Base-by-base conservation (phyloP, 2,329 filamentous ascomycete genomes). In the Talaromyces albobiverticillius region DNA sequence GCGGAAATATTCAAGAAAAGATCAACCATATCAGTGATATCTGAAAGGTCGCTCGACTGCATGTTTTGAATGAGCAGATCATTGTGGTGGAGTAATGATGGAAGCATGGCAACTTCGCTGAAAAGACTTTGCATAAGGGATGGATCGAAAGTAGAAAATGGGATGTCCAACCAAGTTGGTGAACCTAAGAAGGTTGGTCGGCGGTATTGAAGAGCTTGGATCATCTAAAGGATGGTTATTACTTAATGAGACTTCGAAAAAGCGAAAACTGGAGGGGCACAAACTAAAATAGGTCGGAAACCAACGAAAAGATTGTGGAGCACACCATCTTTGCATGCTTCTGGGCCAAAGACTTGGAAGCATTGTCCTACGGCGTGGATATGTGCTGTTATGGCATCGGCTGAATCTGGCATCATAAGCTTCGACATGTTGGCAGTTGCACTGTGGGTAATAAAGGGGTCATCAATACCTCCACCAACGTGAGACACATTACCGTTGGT, bases 271-370 rank as follows among this genome's bases (percentile, higher is more conserved):
- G 13, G 20, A 22, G 5, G 25, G 1, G 16, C 46, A 29, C 69
- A 36, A 60, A 74, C 73, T 26, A 76, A 59, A 5, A 71, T 57
- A 6, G 74, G 71, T n/a, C 74, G 60, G 46, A 72, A 72, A 0
- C 73, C 74, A 1, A 72, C 60, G 47, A 76, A 76, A 0, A 76
- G 59, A 31, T 62, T 64, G 42, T 76, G 72, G 0, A 69, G 58
- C n/a, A 66, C 54, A 1, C 70, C 72, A 2, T 62, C 62, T 3
- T 58, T 57, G 45, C 71, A 75, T 7, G 57, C 58, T 7, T 62
- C 60, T 0, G 72, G 67, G 0, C 60, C 55, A 18, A 65, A 63
- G 1, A 64, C 56, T 48, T 69, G 62, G 45, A 77, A 68, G 8
- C 75, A 53, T 20, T 65, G 59, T 0, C 61, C 63, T 3, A 75